Evolutionary conservation across 176 grass and related monocot genomes (phyloP), one percentile per base, ranked within the genome.

Genomic region (Cenchrus americanus): DNA sequence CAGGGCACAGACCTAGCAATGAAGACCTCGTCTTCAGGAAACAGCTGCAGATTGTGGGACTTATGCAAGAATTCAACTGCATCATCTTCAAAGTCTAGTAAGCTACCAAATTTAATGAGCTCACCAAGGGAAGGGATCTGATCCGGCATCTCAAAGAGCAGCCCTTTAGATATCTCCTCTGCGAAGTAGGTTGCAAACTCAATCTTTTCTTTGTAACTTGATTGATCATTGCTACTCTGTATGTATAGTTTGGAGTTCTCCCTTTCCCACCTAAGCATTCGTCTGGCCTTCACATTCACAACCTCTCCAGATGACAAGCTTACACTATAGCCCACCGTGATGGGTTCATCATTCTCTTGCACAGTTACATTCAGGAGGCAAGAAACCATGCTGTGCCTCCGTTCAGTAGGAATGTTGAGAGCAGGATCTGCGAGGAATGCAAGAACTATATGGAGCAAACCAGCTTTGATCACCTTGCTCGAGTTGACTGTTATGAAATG

Each of bases 191-290:
- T 37, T 37, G 34, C 34, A 37, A 37, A 37, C 34, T 37, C 34
- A 37, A 37, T 37, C 34, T 37, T 37, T 3, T 37, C 34, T 3
- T 37, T 37, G 34, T 37, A 37, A 37, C 74, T 21, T 9, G 54
- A 23, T 34, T 67, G 24, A 1, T 18, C 50, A 44, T 82, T 3
- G 7, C 14, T 6, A 17, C 14, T 48, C 78, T 81, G 70, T 14
- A 94, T 50, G 12, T 89, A 86, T 0, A 94, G 37, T 70, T 74
- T 94, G 0, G 74, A 58, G 15, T 82, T 44, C 9, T 90, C 85
- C 69, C 82, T 92, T 76, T 92, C 91, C 94, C 94, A 97, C 15
- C 82, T n/a, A 54, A 89, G 43, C 85, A 89, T 86, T 5, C 49
- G 46, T 23, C 66, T 94, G 7, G 55, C 81, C 23, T 80, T 82